Percentiles rank a stretch among this genome's conserved stretches.
Conservation (phyloP, 306 rosid genomes). For the Prunus persica region DNA sequence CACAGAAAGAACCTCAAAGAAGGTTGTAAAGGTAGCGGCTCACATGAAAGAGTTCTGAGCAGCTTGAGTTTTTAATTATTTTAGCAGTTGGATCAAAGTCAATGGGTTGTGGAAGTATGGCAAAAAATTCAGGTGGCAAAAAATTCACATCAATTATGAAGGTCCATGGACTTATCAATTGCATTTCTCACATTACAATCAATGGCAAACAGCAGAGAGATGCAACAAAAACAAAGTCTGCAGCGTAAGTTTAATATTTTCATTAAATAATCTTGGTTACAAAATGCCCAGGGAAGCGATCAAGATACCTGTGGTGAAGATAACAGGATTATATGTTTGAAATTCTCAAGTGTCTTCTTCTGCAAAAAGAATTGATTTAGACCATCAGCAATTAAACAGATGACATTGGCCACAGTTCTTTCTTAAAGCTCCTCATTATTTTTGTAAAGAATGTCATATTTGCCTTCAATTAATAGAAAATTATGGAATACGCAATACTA, state of each 20-base stretch:
- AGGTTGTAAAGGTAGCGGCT: background rate
- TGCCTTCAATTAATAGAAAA: background rate
- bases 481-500: background rate
- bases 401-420: background rate
- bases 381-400: conserved; percentile 15
- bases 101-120: background rate
- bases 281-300: conserved; percentile 2
- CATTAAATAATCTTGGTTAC: background rate
- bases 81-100: background rate
- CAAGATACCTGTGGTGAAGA: conserved; percentile 91
- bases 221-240: background rate
- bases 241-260: background rate
- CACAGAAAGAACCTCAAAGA: background rate
- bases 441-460: background rate
- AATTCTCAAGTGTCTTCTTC: conserved; percentile 80
- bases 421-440: background rate
- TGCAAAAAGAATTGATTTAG: conserved; percentile 35
- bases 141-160: background rate
- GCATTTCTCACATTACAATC: background rate
- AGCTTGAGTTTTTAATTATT: background rate
- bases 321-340: conserved; percentile 72
- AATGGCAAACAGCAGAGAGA: background rate
- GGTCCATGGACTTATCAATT: background rate
- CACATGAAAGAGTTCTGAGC: background rate
- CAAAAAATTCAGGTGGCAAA: background rate